phyloP scores from a whole-genome alignment of 2,329 filamentous ascomycete genomes.

The Sporothrix sp. region DNA sequence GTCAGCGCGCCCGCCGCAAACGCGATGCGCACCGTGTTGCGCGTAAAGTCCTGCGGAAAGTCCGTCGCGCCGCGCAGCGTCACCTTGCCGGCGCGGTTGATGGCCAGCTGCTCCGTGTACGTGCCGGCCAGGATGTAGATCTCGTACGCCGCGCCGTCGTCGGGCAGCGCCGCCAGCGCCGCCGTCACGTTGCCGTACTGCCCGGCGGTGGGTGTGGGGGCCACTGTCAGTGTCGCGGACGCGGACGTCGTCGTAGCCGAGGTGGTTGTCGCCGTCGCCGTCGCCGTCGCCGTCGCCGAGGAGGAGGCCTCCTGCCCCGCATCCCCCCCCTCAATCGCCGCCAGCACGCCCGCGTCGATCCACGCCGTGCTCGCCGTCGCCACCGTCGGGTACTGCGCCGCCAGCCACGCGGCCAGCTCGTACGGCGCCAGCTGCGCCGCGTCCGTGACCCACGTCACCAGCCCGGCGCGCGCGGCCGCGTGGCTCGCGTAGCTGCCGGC shows the following conservation, averaged over 20 bases:
- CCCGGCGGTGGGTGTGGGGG: constrained; percentile 25
- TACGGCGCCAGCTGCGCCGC: constrained; percentile 27
- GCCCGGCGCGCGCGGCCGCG: constrained; percentile 24
- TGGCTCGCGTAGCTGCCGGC: constrained; percentile 32
- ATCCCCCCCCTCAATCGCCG: constrained; percentile 1
- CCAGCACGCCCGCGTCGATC: constrained; percentile 24
- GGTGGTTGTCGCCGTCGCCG: constrained; percentile 12
- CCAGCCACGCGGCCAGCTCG: constrained; percentile 27
- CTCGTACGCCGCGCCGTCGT: constrained; percentile 29
- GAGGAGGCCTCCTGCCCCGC: constrained; percentile 17
- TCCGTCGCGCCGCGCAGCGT: constrained; percentile 27
- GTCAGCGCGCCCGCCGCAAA: constrained; percentile 31
- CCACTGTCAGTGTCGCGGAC: constrained; percentile 20
- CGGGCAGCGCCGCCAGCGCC: constrained; percentile 34
- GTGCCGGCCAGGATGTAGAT: constrained; percentile 32
- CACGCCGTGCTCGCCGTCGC: constrained; percentile 26
- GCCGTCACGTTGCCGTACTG: constrained; percentile 33
- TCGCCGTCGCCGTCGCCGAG: no score
- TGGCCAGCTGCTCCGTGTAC: constrained; percentile 32
- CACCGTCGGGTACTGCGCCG: constrained; percentile 25
- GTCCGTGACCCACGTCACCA: constrained; percentile 26
- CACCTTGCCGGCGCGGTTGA: constrained; percentile 31
- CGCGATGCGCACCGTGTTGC: constrained; percentile 29
- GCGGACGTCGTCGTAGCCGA: constrained; percentile 12
- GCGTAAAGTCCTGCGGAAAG: constrained; percentile 27